Evolutionary conservation across 1,284 basidiomycete species (phyloP).

Genomic region (Exobasidium rhododendri): DNA sequence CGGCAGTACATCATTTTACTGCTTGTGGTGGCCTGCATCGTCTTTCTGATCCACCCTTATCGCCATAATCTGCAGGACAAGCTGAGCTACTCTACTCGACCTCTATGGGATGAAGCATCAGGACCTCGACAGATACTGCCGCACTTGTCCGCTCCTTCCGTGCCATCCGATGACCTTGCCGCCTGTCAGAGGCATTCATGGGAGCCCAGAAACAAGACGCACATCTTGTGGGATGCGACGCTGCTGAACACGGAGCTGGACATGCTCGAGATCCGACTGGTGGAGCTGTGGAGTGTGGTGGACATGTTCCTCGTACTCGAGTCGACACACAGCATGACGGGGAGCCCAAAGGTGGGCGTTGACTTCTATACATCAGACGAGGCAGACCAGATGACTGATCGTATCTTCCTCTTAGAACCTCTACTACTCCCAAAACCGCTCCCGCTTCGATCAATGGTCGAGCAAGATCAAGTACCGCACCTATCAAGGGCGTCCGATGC

Average conservation of each 20-base stretch:
- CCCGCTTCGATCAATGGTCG: constrained; percentile 61
- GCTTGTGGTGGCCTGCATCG: too few relatives aligned
- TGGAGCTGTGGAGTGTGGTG: constrained; percentile 65
- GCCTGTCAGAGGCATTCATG: constrained; percentile 64
- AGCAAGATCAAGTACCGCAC: constrained; percentile 61
- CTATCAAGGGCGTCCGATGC: constrained; percentile 27
- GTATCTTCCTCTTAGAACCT: background rate
- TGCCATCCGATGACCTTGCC: constrained; percentile 58
- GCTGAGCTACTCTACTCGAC: constrained; percentile 62
- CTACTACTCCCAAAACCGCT: constrained; percentile 55
- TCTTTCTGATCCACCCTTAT: too few relatives aligned
- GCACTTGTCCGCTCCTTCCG: constrained; percentile 64
- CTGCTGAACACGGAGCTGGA: constrained; percentile 64
- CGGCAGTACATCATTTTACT: too few relatives aligned
- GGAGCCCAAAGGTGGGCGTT: background rate
- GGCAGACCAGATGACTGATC: background rate
- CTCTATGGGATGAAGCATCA: constrained; percentile 62
- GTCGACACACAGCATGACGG: constrained; percentile 57
- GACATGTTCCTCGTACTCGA: constrained; percentile 68
- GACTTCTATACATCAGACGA: background rate
- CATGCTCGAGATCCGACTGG: constrained; percentile 66
- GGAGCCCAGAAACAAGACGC: constrained; percentile 40
- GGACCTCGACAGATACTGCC: constrained; percentile 56
- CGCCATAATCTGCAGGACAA: constrained; percentile 27
- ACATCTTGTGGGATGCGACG: constrained; percentile 19